A percentile compares a stretch with the other conserved stretches of the same genome.
phyloP scores from a whole-genome alignment of 176 grass and related monocot genomes.

The Cenchrus americanus region DNA sequence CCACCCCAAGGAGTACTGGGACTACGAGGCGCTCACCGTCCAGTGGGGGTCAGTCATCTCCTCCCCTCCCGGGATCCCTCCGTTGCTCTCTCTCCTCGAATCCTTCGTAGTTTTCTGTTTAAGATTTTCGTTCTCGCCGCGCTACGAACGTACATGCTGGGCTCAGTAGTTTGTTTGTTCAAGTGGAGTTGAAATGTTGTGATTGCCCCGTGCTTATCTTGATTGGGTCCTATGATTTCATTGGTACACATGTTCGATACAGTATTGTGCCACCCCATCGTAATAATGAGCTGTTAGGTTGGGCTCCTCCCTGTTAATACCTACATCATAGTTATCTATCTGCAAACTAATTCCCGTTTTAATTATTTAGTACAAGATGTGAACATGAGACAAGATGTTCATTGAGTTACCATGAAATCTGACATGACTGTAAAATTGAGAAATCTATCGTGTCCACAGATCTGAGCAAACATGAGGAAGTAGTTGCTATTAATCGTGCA shows the following conservation, averaged over 20 bases:
- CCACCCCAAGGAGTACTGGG: constrained; percentile 92
- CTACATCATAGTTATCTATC: no score
- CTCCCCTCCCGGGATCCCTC: not conserved
- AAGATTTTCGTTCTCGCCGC: not conserved
- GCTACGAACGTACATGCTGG: not conserved
- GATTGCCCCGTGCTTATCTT: not conserved
- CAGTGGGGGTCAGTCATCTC: constrained; percentile 68
- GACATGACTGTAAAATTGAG: no score
- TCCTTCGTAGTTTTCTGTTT: not conserved
- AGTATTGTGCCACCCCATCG: not conserved
- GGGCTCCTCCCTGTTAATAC: no score
- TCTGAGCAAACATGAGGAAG: no score
- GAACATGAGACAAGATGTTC: no score
- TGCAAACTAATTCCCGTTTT: no score
- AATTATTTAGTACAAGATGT: no score
- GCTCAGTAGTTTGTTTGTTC: not conserved
- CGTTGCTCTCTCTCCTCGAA: not conserved
- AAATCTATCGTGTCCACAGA: no score
- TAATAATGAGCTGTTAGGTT: no score
- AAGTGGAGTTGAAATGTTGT: not conserved
- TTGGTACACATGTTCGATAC: not conserved
- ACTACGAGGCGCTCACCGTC: constrained; percentile 83
- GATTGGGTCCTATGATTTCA: not conserved
- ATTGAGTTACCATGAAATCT: no score
- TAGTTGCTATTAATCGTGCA: no score